A percentile compares a stretch with the other conserved stretches of the same genome.
These are phyloP conservation scores for Stentor coeruleus DNA, from an alignment of 73 alveolate genomes.

Conservation along the genomic window DNA sequence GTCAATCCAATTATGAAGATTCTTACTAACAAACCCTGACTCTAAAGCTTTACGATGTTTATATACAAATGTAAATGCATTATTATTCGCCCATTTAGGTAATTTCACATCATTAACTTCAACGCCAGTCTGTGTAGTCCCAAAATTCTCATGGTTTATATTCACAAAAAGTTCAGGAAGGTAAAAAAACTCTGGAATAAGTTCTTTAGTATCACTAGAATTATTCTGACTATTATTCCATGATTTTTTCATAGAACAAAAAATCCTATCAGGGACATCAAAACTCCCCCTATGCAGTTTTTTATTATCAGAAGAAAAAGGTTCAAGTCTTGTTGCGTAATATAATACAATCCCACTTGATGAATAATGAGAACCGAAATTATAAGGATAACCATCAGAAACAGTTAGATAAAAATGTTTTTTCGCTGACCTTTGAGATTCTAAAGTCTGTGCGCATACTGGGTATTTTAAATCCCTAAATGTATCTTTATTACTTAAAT, in stretches of 20 bases:
- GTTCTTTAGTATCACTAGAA: constrained; percentile 89
- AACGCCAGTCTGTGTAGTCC: constrained; percentile 50
- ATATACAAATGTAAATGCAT: constrained; percentile 72
- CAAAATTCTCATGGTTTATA: constrained; percentile 53
- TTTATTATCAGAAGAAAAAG: constrained; percentile 80
- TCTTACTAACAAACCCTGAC: constrained; percentile 67
- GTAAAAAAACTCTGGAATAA: constrained; percentile 94
- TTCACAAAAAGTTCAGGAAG: constrained; percentile 76
- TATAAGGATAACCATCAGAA: constrained; percentile 47
- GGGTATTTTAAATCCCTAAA: constrained; percentile 93
- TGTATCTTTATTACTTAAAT: constrained; percentile 42
- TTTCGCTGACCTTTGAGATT: not conserved
- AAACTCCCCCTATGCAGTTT: constrained; percentile 86
- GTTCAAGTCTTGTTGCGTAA: constrained; percentile 81
- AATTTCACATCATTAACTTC: constrained; percentile 71
- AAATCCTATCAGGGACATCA: constrained; percentile 93
- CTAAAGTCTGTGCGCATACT: constrained; percentile 75
- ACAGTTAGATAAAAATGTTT: no score
- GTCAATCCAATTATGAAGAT: constrained; percentile 83
- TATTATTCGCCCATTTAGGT: constrained; percentile 77
- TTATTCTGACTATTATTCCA: constrained; percentile 73
- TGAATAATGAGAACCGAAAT: constrained; percentile 93
- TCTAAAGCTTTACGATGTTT: constrained; percentile 84
- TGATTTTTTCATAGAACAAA: constrained; percentile 69
- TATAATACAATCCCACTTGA: constrained; percentile 87